Evolutionary conservation across 2,329 filamentous ascomycete species (phyloP).

Genomic region (Fusarium sp.): DNA sequence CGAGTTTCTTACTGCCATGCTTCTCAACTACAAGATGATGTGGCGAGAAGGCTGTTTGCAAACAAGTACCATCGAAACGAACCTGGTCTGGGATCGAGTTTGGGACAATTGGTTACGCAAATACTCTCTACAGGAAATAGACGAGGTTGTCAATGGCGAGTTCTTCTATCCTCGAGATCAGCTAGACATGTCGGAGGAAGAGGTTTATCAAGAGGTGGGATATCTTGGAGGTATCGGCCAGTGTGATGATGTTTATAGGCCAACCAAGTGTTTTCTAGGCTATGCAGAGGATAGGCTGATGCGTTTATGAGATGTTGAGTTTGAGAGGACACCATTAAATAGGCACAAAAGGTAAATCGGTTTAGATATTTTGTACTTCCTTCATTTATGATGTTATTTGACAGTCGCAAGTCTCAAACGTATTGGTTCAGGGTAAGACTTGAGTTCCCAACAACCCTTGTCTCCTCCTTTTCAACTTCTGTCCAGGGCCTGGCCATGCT

Average conservation of each 20-base stretch:
- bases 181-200: conserved; percentile 29
- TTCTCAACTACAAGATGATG: conserved; percentile 38
- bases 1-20: conserved; percentile 38
- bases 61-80: neutral
- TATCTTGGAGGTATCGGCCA: conserved; percentile 43
- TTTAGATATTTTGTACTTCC: neutral
- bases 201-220: conserved; percentile 34
- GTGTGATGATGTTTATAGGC: conserved; percentile 12
- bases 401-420: no score
- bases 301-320: neutral
- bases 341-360: neutral
- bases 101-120: conserved; percentile 46
- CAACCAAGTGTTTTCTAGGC: neutral
- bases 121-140: conserved; percentile 25
- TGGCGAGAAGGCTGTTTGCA: conserved; percentile 27
- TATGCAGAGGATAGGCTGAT: neutral
- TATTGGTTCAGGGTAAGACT: neutral
- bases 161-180: conserved; percentile 28
- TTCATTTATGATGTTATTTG: neutral
- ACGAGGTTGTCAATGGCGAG: neutral
- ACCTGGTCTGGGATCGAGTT: conserved; percentile 31
- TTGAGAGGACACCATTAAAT: neutral
- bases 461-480: neutral
- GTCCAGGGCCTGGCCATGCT: neutral
- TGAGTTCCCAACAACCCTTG: neutral